These are phyloP conservation scores for Cladosporium sp. DNA, from an alignment of 2,329 filamentous ascomycete species.

Conservation along the genomic window DNA sequence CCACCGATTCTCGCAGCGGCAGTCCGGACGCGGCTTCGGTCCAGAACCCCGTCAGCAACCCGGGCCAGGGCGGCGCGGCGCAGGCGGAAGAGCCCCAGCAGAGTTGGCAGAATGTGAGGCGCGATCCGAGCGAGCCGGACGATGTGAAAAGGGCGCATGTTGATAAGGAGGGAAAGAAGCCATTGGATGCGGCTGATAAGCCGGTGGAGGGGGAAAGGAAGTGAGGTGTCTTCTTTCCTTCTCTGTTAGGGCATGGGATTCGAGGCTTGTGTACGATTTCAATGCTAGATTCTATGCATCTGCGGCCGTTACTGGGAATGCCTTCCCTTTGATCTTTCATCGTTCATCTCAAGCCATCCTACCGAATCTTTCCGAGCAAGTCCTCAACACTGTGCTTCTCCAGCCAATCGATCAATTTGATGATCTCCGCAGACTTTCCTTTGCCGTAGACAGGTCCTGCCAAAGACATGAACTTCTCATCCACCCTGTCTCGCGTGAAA, in stretches of 20 bases:
- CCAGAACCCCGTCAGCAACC: conserved; percentile 1
- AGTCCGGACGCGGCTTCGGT: conserved; percentile 7
- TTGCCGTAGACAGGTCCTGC: conserved; percentile 22
- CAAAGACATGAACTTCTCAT: conserved; percentile 27
- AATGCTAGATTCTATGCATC: too few species aligned
- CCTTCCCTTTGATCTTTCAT: too few species aligned
- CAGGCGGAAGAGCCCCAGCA: conserved; percentile 5
- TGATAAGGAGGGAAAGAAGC: conserved; percentile 21
- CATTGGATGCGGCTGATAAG: conserved; percentile 21
- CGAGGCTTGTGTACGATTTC: too few species aligned
- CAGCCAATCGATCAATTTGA: conserved; percentile 21
- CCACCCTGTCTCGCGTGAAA: conserved; percentile 26
- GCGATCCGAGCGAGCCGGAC: conserved; percentile 18
- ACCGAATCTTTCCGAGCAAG: conserved; percentile 19
- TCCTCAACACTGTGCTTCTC: conserved; percentile 20
- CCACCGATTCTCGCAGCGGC: conserved; percentile 7
- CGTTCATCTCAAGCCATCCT: too few species aligned
- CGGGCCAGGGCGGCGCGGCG: conserved; percentile 1
- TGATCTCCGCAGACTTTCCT: conserved; percentile 20
- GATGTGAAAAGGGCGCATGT: conserved; percentile 20
- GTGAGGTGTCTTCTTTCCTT: too few species aligned
- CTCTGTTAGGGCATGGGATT: too few species aligned
- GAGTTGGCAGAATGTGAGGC: conserved; percentile 18
- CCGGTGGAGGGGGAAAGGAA: too few species aligned
- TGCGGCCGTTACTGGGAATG: too few species aligned